Conservation (phyloP, 2,329 filamentous ascomycete genomes). For the Penicillium sp. region DNA sequence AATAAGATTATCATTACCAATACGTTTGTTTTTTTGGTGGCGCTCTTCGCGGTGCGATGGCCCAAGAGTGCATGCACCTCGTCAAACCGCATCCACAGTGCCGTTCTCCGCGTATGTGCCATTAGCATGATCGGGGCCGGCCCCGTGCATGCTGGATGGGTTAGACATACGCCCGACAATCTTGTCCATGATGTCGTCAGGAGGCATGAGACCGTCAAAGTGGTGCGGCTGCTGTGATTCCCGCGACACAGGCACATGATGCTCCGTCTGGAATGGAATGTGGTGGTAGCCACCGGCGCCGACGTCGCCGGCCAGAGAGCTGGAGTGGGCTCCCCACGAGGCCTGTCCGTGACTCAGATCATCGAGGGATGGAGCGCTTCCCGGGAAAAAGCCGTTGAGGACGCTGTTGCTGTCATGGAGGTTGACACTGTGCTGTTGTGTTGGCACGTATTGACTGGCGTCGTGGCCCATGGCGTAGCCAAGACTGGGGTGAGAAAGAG, state of each 20-base stretch:
- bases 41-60: not conserved
- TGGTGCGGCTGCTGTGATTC: slow-evolving; percentile 39
- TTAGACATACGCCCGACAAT: slow-evolving; percentile 41
- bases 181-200: slow-evolving; percentile 45
- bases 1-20: slow-evolving; percentile 38
- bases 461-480: slow-evolving; percentile 40
- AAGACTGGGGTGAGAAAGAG: slow-evolving; percentile 38
- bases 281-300: slow-evolving; percentile 37
- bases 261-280: slow-evolving; percentile 38
- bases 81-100: slow-evolving; percentile 39
- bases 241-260: slow-evolving; percentile 37
- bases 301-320: slow-evolving; percentile 38
- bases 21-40: slow-evolving; percentile 19
- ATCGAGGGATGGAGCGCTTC: slow-evolving; percentile 38
- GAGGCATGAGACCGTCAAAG: slow-evolving; percentile 39
- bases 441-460: slow-evolving; percentile 37
- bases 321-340: slow-evolving; percentile 37
- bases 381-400: slow-evolving; percentile 39
- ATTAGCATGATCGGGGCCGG: slow-evolving; percentile 39
- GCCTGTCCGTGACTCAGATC: slow-evolving; percentile 38
- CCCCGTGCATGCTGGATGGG: slow-evolving; percentile 40
- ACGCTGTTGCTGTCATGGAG: slow-evolving; percentile 40
- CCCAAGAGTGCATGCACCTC: not conserved
- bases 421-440: slow-evolving; percentile 35
- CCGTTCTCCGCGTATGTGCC: slow-evolving; percentile 37